Base-by-base conservation (phyloP, 2,329 filamentous ascomycete species). In the Dothideomycetes sp. region DNA sequence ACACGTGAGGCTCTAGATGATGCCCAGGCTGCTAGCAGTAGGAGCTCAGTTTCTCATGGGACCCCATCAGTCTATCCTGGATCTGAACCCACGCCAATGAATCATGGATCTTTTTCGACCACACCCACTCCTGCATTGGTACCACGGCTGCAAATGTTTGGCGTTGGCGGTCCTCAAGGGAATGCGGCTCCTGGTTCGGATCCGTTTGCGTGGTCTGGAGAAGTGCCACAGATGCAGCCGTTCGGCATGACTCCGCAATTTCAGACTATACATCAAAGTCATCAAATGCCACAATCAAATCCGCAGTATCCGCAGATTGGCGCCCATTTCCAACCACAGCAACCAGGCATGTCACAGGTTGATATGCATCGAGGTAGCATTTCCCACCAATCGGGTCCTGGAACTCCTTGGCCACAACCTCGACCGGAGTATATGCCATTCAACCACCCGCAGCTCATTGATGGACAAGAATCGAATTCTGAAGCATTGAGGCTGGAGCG, bases 101-200 rank as follows among this genome's bases (percentile, higher is more conserved):
- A n/a, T n/a, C n/a, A 16, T 11, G 17, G 22, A 18, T 30, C 18
- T 10, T 14, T 15, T 24, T 8, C 14, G 12, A 10, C 34, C 7
- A 31, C 19, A 24, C 29, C 16, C 14, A n/a, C 16, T 16, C 31
- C 40, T 5, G 14, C 40, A 8, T n/a, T 22, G 12, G 16, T 17
- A 15, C 41, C 41, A 24, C 33, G 18, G 19, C 36, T 40, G 16
- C 41, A 39, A 18, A 43, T 40, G 31, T 35, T 37, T 12, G 36
- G 37, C 27, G 33, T 43, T 16, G 41, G 41, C 18, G 37, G 37
- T 4, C 37, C 41, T 18, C 41, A 39, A 9, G 37, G 37, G 16
- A 36, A 33, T 31, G 31, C 30, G 8, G 33, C 34, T 12, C 27
- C 31, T 8, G 12, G 29, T 2, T 12, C n/a, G 2, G 31, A 33